These are phyloP conservation scores for Rosa hybrid DNA, from an alignment of 331 rosid species.

Conservation along the genomic window DNA sequence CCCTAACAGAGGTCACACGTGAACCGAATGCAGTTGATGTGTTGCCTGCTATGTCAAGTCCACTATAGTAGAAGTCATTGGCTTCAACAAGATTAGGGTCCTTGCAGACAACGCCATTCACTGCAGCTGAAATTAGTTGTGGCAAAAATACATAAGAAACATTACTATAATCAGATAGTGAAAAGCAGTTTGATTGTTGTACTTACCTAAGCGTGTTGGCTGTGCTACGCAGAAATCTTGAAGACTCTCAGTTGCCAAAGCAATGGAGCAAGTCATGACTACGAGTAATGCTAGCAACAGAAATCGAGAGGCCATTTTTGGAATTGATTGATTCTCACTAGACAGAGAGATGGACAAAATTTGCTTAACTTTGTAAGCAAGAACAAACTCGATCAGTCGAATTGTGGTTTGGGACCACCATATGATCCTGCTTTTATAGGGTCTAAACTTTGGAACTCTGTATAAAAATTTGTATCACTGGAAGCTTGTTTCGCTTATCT, in stretches of 20 bases:
- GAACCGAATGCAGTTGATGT: conserved; percentile 27
- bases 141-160: not conserved
- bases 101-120: conserved; percentile 32
- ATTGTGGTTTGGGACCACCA: not conserved
- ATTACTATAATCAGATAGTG: not conserved
- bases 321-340: not conserved
- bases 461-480: conserved; percentile 2
- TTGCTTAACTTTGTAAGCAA: not conserved
- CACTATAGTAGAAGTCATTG: conserved; percentile 30
- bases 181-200: not conserved
- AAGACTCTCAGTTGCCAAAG: conserved; percentile 30
- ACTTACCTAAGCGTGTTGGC: not conserved
- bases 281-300: not conserved
- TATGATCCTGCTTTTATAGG: not conserved
- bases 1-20: conserved; percentile 8
- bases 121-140: conserved; percentile 11
- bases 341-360: not conserved
- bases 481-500: not conserved
- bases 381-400: not conserved
- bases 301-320: conserved; percentile 7
- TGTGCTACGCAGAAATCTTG: conserved; percentile 16
- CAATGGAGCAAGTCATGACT: not conserved
- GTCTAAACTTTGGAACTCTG: not conserved
- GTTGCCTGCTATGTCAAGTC: conserved; percentile 27
- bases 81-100: conserved; percentile 22